Percentiles rank a stretch among this genome's conserved stretches.
These are phyloP conservation scores for Annulohypoxylon nitens DNA, from an alignment of 495 filamentous ascomycete species.

Conservation along the genomic window DNA sequence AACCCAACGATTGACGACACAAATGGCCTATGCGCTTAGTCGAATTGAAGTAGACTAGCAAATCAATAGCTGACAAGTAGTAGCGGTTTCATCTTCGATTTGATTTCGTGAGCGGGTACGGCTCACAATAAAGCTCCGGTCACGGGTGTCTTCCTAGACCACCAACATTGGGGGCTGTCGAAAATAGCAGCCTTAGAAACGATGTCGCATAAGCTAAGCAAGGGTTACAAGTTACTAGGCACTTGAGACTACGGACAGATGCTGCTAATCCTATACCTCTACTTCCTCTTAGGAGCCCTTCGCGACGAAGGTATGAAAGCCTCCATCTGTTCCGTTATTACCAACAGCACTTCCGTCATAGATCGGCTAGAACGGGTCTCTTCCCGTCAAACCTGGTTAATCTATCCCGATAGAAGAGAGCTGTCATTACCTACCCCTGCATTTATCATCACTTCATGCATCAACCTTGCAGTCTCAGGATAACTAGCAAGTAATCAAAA, in stretches of 20 bases:
- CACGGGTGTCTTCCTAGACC: background rate
- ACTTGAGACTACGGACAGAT: background rate
- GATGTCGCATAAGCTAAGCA: constrained; percentile 2
- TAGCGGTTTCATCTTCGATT: constrained; percentile 21
- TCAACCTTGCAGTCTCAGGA: constrained; percentile 31
- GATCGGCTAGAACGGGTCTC: constrained; percentile 40
- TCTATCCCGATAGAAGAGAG: constrained; percentile 26
- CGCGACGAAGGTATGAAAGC: constrained; percentile 1
- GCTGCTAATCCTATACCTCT: constrained; percentile 2
- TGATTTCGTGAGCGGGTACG: constrained; percentile 1
- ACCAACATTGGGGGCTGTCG: constrained; percentile 13
- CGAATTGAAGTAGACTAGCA: constrained; percentile 26
- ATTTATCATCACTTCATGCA: constrained; percentile 32
- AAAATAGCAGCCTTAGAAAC: constrained; percentile 20
- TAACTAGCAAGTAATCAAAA: constrained; percentile 12
- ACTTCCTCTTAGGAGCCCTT: background rate
- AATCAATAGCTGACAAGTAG: constrained; percentile 44
- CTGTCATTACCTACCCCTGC: constrained; percentile 34
- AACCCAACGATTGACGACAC: constrained; percentile 25
- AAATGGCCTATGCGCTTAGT: constrained; percentile 15
- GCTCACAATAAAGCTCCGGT: constrained; percentile 29
- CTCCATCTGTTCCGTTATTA: background rate
- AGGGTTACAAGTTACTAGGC: constrained; percentile 3
- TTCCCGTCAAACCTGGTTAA: constrained; percentile 41
- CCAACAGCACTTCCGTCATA: constrained; percentile 34